Conservation (phyloP, 352 stramenopile species). For the Globisporangium carolinianum region DNA sequence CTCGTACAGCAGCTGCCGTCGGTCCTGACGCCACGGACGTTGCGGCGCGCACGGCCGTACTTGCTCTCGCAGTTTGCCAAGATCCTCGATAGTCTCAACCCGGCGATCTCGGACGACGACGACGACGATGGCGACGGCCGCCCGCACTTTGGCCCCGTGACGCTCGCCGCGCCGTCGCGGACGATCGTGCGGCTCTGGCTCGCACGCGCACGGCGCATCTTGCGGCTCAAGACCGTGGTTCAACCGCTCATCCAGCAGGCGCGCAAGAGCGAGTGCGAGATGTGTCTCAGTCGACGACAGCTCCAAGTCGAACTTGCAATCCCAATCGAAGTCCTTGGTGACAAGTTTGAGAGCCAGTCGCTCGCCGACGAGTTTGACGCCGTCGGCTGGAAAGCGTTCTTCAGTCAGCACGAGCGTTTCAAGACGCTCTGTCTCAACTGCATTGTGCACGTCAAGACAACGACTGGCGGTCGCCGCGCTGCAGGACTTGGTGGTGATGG, state of each 20-base stretch:
- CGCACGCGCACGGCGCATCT: slow-evolving; percentile 66
- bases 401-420: slow-evolving; percentile 90
- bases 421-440: slow-evolving; percentile 94
- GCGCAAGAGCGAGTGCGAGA: slow-evolving; percentile 91
- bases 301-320: slow-evolving; percentile 94
- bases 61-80: slow-evolving; percentile 94
- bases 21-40: slow-evolving; percentile 92
- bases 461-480: slow-evolving; percentile 6
- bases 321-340: slow-evolving; percentile 88
- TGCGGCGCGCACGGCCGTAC: slow-evolving; percentile 89
- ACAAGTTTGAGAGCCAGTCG: slow-evolving; percentile 88
- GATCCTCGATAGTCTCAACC: slow-evolving; percentile 93
- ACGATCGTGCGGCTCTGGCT: slow-evolving; percentile 93
- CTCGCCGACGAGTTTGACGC: slow-evolving; percentile 90
- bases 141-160: slow-evolving; percentile 86
- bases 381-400: slow-evolving; percentile 94
- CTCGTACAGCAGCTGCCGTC: slow-evolving; percentile 93
- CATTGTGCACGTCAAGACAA: slow-evolving; percentile 72
- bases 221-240: slow-evolving; percentile 84
- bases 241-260: slow-evolving; percentile 89
- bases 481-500: slow-evolving; percentile 18
- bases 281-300: slow-evolving; percentile 91
- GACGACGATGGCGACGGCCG: slow-evolving; percentile 71
- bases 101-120: slow-evolving; percentile 91
- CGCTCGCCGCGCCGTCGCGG: slow-evolving; percentile 85